A percentile compares a stretch with the other conserved stretches of the same genome.
These are phyloP conservation scores for Tieghemostelium lacteum DNA, from an alignment of 78 protist genomes.

Conservation along the genomic window DNA sequence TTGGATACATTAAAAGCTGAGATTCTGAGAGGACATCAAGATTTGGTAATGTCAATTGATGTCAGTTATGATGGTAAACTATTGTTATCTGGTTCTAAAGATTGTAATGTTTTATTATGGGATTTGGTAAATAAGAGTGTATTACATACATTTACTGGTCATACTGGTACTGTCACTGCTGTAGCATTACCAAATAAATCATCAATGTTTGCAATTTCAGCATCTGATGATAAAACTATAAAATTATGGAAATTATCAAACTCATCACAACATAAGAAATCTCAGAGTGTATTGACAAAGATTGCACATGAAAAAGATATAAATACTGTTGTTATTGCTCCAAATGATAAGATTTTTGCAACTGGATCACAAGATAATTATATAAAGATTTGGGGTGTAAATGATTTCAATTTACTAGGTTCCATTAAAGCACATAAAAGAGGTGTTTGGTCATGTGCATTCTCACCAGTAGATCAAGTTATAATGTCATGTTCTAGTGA, in stretches of 20 bases:
- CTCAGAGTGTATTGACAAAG: constrained; percentile 17
- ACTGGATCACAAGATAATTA: constrained; percentile 93
- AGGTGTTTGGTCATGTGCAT: constrained; percentile 92
- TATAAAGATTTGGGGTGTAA: constrained; percentile 84
- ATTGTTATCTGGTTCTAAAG: constrained; percentile 83
- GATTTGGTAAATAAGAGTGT: constrained; percentile 21
- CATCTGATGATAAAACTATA: constrained; percentile 78
- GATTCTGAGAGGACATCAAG: constrained; percentile 84
- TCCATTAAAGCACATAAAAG: constrained; percentile 91
- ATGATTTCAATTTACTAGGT: constrained; percentile 21
- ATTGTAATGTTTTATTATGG: constrained; percentile 85
- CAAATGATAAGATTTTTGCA: constrained; percentile 93
- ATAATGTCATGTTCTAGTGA: constrained; percentile 87
- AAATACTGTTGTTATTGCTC: constrained; percentile 92
- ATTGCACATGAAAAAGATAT: constrained; percentile 95
- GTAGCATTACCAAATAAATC: constrained; percentile 57
- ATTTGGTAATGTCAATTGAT: constrained; percentile 85
- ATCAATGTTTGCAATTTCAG: constrained; percentile 31
- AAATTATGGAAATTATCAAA: constrained; percentile 81
- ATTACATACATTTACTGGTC: constrained; percentile 78
- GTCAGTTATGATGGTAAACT: constrained; percentile 55
- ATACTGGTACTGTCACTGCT: constrained; percentile 81
- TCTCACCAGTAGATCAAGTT: constrained; percentile 93
- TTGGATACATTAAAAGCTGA: constrained; percentile 42
- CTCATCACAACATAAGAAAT: not conserved